Conservation (phyloP, 2,329 filamentous ascomycete species). For the Ophiocordyceps robertsii region DNA sequence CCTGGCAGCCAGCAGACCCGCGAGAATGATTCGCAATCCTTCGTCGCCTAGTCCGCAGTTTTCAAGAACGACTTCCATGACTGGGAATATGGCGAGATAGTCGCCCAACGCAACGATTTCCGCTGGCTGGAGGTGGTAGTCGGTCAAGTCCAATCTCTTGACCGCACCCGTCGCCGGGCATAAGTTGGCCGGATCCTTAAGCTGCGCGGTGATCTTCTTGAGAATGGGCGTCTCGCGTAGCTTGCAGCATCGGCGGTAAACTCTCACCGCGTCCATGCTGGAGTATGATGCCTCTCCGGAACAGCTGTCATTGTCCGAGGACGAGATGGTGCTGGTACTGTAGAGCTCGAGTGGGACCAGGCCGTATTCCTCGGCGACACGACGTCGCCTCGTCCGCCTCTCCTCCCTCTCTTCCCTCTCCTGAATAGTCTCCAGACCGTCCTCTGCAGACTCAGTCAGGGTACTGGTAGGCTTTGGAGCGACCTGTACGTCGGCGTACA, state of each 20-base stretch:
- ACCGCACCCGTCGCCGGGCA: conserved; percentile 59
- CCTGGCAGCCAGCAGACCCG: conserved; percentile 71
- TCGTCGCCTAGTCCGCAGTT: conserved; percentile 81
- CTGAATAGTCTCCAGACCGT: conserved; percentile 35
- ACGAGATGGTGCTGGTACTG: conserved; percentile 53
- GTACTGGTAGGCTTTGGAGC: conserved; percentile 11
- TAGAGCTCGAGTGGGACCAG: conserved; percentile 73
- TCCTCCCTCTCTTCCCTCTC: conserved; percentile 96
- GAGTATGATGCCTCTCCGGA: conserved; percentile 31
- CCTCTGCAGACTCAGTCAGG: conserved; percentile 4
- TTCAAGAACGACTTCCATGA: conserved; percentile 75
- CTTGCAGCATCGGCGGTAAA: conserved; percentile 91
- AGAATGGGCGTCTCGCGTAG: conserved; percentile 83
- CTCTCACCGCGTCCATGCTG: conserved; percentile 80
- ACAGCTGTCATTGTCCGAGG: conserved; percentile 15
- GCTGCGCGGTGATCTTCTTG: conserved; percentile 82
- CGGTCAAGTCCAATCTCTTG: conserved; percentile 68
- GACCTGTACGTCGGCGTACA: conserved; percentile 52
- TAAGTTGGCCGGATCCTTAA: conserved; percentile 54
- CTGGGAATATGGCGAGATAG: conserved; percentile 84
- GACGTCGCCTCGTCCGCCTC: conserved; percentile 79
- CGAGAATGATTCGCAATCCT: conserved; percentile 72
- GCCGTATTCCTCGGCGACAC: conserved; percentile 77
- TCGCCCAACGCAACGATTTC: conserved; percentile 84
- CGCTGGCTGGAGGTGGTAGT: conserved; percentile 68